These are phyloP conservation scores for Volvox reticuliferus DNA, from an alignment of 139 green algal genomes.

Conservation along the genomic window DNA sequence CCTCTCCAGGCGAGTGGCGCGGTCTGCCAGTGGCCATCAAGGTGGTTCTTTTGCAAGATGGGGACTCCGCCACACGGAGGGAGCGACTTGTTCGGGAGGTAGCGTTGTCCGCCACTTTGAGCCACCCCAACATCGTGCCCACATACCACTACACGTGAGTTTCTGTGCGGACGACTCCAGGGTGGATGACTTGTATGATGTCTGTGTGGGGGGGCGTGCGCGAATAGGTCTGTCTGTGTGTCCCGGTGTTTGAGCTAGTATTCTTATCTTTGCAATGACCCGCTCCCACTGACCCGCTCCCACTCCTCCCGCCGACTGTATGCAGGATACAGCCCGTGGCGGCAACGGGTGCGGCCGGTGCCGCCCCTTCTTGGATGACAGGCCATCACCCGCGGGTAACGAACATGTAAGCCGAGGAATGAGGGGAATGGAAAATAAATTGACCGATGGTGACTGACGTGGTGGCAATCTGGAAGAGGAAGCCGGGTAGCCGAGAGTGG, in stretches of 20 bases:
- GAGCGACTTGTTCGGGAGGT: conserved; percentile 37
- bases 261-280: background rate
- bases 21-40: conserved; percentile 55
- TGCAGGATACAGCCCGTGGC: conserved; percentile 17
- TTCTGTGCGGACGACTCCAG: background rate
- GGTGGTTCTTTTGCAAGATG: conserved; percentile 53
- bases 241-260: background rate
- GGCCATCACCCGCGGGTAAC: too few relatives aligned
- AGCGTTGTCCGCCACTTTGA: conserved; percentile 18
- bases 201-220: background rate
- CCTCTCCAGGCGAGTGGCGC: conserved; percentile 41
- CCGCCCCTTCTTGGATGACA: too few relatives aligned
- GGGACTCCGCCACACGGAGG: background rate
- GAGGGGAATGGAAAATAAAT: too few relatives aligned
- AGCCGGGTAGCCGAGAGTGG: too few relatives aligned
- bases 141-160: conserved; percentile 51
- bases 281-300: background rate
- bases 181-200: background rate
- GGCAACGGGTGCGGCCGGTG: too few relatives aligned
- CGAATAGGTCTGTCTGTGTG: background rate
- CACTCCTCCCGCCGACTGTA: background rate
- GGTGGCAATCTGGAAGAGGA: too few relatives aligned
- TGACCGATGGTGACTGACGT: too few relatives aligned
- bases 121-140: conserved; percentile 47
- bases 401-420: too few relatives aligned